These are phyloP conservation scores for Rhodotorula graminis DNA, from an alignment of 768 basidiomycete species.

Conservation along the genomic window DNA sequence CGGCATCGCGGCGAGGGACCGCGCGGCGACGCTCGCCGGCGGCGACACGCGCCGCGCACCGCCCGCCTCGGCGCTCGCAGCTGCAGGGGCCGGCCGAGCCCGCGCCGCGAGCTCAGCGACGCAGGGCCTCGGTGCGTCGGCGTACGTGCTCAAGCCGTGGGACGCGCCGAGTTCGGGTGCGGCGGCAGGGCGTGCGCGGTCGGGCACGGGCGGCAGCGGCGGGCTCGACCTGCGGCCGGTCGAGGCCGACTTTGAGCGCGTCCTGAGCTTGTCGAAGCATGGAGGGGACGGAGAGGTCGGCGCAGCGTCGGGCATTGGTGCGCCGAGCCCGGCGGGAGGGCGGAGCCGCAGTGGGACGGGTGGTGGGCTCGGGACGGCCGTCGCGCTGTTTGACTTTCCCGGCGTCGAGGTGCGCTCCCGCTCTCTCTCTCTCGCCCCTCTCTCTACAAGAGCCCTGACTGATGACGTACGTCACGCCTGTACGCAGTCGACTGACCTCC, in stretches of 20 bases:
- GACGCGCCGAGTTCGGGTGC: slow-evolving; percentile 25
- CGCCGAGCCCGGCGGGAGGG: not conserved
- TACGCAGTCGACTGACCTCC: slow-evolving; percentile 32
- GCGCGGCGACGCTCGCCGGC: not conserved
- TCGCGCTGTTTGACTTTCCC: slow-evolving; percentile 34
- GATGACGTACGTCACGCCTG: not conserved
- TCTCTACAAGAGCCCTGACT: no score
- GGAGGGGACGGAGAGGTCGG: slow-evolving; percentile 10
- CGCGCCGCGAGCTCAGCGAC: not conserved
- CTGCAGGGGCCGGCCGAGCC: not conserved
- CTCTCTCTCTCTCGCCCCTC: not conserved
- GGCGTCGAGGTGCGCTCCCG: slow-evolving; percentile 28
- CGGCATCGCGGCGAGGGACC: not conserved
- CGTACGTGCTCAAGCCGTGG: slow-evolving; percentile 24
- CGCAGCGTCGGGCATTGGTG: not conserved
- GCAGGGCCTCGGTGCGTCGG: not conserved
- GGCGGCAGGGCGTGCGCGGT: not conserved
- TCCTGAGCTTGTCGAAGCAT: not conserved
- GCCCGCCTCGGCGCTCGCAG: not conserved
- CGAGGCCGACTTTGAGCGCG: slow-evolving; percentile 26
- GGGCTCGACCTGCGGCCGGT: slow-evolving; percentile 32
- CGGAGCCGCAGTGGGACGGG: slow-evolving; percentile 18
- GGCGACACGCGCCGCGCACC: not conserved
- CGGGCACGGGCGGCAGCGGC: not conserved
- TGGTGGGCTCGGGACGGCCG: slow-evolving; percentile 19